phyloP scores from a whole-genome alignment of 345 rosid species.

The Bretschneidera sinensis region DNA sequence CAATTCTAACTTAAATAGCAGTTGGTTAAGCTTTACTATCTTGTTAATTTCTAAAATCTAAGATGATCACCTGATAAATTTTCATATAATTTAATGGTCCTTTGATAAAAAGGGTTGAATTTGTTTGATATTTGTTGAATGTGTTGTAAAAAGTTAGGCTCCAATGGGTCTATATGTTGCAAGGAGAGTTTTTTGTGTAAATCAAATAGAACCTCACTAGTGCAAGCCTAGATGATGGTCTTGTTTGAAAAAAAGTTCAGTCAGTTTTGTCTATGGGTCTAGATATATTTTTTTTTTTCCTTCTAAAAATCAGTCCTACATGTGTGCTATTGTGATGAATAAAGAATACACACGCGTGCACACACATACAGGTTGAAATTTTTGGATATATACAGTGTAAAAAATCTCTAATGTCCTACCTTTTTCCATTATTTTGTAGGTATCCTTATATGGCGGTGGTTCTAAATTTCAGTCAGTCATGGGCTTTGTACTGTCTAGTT shows the following conservation, averaged over 20 bases:
- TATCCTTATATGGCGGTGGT: constrained; percentile 95
- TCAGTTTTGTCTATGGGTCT: no score
- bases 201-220: not conserved
- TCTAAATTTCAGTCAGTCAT: constrained; percentile 98
- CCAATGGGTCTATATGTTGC: not conserved
- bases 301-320: not conserved
- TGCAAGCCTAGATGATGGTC: not conserved
- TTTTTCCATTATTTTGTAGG: constrained; percentile 47
- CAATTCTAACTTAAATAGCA: no score
- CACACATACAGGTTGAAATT: not conserved
- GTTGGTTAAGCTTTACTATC: not conserved
- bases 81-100: not conserved
- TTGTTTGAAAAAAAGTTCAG: no score
- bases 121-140: not conserved
- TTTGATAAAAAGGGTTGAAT: not conserved
- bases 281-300: no score
- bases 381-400: no score
- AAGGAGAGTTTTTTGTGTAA: not conserved
- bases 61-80: not conserved
- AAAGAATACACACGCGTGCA: not conserved
- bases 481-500: constrained; percentile 97
- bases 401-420: no score
- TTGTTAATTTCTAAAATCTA: not conserved
- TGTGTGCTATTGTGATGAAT: not conserved
- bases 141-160: not conserved